Conservation (phyloP, 305 asterid species). For the Fraxinus sp. region DNA sequence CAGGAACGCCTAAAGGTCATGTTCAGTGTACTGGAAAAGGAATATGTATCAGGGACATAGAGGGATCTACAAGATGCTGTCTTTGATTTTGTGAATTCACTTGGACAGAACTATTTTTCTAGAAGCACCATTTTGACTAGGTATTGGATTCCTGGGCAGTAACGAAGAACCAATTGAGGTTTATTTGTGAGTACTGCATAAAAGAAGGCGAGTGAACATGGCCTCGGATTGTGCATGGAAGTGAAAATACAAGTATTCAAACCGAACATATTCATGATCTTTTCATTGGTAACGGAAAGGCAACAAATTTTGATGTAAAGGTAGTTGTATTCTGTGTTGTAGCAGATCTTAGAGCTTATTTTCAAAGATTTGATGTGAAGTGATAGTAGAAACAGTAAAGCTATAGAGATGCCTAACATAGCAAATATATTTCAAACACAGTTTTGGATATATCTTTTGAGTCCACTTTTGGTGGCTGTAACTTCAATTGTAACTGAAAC, state of each 20-base stretch:
- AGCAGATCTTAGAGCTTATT: constrained; percentile 6
- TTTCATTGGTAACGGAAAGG: constrained; percentile 6
- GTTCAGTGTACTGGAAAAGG: constrained; percentile 81
- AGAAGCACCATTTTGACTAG: neutral
- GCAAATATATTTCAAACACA: constrained; percentile 4
- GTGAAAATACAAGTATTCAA: neutral
- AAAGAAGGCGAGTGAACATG: neutral
- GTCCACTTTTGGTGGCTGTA: neutral
- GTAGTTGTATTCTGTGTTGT: constrained; percentile 11
- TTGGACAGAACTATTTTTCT: neutral
- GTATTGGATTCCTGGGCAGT: neutral
- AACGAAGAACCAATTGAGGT: neutral
- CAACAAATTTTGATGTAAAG: constrained; percentile 17
- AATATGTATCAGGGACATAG: constrained; percentile 62
- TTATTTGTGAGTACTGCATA: neutral
- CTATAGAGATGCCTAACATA: neutral
- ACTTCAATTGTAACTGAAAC: neutral
- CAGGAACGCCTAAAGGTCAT: constrained; percentile 77
- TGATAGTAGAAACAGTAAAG: constrained; percentile 13
- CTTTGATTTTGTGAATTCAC: neutral
- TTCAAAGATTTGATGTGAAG: constrained; percentile 22
- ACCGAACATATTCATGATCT: neutral
- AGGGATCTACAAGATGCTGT: neutral
- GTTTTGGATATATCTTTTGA: neutral
- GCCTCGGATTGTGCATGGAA: constrained; percentile 1